Evolutionary conservation across 148 eudicot species (phyloP), one percentile per base, ranked within the genome.

Genomic region (Simmondsia chinensis): DNA sequence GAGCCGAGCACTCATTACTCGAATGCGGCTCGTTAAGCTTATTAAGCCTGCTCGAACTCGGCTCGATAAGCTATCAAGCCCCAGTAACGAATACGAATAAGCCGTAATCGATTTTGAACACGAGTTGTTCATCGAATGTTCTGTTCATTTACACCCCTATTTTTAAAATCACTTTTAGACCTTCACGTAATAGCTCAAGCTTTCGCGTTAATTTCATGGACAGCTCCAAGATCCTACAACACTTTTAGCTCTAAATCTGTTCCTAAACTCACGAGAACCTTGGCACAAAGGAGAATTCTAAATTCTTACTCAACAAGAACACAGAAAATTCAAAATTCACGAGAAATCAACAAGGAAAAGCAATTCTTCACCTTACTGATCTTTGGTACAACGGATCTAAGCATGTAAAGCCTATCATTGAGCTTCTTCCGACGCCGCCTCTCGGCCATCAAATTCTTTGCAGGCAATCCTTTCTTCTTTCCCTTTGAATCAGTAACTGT

Each of bases 401-500:
- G 44, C 88, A 83, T 83, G 57, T 79, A 87, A 1, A 87, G 76
- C 73, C 95, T 69, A 47, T 89, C 97, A 64, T 89, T 89, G 58
- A 89, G 93, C 76, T 89, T 89, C 80, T 85, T 76, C 56, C 97
- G 46, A 4, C 97, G 64, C 11, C 94, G 75, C 25, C 97, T 52
- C 38, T 89, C 97, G 2, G 97, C 97, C 97, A 85, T 85, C 66
- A 89, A 43, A 39, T 89, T 89, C 75, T 89, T 89, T 10, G 97
- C 95, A 8, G 95, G 97, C 13, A 74, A 34, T 12, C 95, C 95
- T 42, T 76, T 89, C 73, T 79, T 84, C 75, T 85, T 89, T 43
- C 94, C 94, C 46, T 79, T 82, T 12, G 52, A 48, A 68, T 76
- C 79, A 9, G 73, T 66, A 7, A 73, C 69, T 15, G 64, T 32